Conservation (phyloP, 805 yeast species). For the Metschnikowia reukaufii region DNA sequence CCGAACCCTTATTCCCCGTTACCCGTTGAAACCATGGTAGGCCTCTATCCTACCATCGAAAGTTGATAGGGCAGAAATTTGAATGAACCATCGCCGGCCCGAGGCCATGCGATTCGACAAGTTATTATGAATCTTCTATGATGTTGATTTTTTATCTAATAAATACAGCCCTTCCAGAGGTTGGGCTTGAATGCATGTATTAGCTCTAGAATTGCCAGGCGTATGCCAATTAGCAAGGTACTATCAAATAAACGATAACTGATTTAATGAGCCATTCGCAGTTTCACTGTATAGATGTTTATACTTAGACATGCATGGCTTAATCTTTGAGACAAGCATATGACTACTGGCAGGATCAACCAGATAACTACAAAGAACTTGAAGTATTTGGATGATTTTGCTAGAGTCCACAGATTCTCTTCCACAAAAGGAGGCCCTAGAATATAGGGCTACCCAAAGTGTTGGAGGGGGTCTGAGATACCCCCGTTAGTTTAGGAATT, state of each 20-base stretch:
- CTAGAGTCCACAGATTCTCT: slow-evolving; percentile 3
- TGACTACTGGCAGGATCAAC: slow-evolving; percentile 46
- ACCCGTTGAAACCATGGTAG: slow-evolving; percentile 4
- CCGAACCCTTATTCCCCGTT: slow-evolving; percentile 3
- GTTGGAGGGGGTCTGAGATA: slow-evolving; percentile 3
- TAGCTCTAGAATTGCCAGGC: slow-evolving; percentile 52
- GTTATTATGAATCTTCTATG: slow-evolving; percentile 46
- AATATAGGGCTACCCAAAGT: not conserved
- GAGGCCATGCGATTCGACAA: slow-evolving; percentile 44
- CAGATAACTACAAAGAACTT: slow-evolving; percentile 34
- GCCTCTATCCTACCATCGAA: slow-evolving; percentile 1
- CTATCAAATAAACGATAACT: slow-evolving; percentile 51
- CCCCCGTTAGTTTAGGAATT: not conserved
- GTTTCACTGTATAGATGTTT: slow-evolving; percentile 45
- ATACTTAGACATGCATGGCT: slow-evolving; percentile 42
- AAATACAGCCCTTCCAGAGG: slow-evolving; percentile 12
- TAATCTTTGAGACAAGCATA: slow-evolving; percentile 53
- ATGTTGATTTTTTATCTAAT: slow-evolving; percentile 48
- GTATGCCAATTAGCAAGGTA: slow-evolving; percentile 47
- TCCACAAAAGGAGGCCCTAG: not conserved
- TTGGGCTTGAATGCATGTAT: slow-evolving; percentile 47
- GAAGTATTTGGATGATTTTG: slow-evolving; percentile 31
- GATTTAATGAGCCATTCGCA: slow-evolving; percentile 53
- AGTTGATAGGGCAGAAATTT: too few species aligned
- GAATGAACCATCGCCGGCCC: too few species aligned